Evolutionary conservation across 2,329 filamentous ascomycete species (phyloP), one percentile per base, ranked within the genome.

Genomic region (Aspergillus puulaauensis): DNA sequence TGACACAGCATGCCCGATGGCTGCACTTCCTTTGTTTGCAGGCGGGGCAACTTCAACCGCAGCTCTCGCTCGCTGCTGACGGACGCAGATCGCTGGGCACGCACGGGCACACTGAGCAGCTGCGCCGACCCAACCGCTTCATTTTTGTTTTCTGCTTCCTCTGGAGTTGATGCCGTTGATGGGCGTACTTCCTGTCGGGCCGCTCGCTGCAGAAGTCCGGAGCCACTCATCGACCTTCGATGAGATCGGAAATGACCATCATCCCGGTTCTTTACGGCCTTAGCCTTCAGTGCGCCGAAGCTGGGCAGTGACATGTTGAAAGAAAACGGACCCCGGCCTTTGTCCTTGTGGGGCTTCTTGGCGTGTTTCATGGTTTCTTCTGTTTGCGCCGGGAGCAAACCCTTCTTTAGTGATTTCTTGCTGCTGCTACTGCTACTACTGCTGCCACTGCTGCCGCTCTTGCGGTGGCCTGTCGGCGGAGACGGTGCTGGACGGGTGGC

Each of bases 401-500:
- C 9, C 9, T 27, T 7, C 9, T 4, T 31, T 1, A 9, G 27
- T 9, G 56, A 40, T 35, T 61, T 54, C 41, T 53, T 37, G 15
- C 57, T 62, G 31, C 65, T 58, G 35, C 56, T 31, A 8, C 27
- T 31, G 27, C 27, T 3, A 11, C 27, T 31, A 11, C 27, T 31
- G 8, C 27, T 9, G 27, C 27, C 9, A 31, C 27, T 31, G 3
- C 27, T 31, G 27, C 9, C 31, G 15, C 57, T 63, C 35, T 66
- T 59, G 35, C 58, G 61, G 37, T 61, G 61, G 33, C 60, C 61
- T 33, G 64, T 58, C 9, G 70, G 70, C 17, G 70, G 71, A 14
- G 56, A 58, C 19, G 72, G 72, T 17, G 71, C 67, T 24, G 66
- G 62, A n/a, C 72, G 67, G 6, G 66, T 69, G 7, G 72, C 64